Conservation (phyloP, 2,329 filamentous ascomycete species). For the Diaporthe australafricana region DNA sequence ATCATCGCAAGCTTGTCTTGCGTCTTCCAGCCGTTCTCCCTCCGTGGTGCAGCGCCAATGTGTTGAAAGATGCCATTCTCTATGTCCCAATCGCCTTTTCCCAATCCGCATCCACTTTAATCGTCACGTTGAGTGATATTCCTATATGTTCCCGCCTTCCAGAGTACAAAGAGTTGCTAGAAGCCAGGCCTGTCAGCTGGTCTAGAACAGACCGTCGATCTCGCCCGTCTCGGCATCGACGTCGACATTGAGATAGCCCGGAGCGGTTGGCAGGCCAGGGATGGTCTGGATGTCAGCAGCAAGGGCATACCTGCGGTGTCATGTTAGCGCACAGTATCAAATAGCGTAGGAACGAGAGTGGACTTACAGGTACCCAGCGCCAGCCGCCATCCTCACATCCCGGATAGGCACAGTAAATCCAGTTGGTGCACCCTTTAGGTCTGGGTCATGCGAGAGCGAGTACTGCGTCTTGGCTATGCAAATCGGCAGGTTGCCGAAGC, state of each 20-base stretch:
- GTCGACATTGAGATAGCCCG: conserved; percentile 95
- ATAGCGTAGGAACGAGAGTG: neutral
- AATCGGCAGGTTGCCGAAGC: conserved; percentile 92
- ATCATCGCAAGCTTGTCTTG: conserved; percentile 29
- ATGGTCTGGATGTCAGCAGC: conserved; percentile 99
- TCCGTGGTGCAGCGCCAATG: conserved; percentile 15
- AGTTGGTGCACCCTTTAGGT: conserved; percentile 92
- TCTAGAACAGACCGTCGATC: conserved; percentile 89
- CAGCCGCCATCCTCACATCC: conserved; percentile 93
- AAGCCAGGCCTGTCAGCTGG: neutral
- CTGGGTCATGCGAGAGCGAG: conserved; percentile 91
- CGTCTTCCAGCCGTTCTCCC: neutral
- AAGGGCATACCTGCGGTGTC: conserved; percentile 78
- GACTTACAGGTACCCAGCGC: conserved; percentile 88
- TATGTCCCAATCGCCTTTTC: conserved; percentile 17
- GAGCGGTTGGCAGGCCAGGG: conserved; percentile 92
- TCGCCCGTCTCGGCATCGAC: conserved; percentile 85
- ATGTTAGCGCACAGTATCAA: conserved; percentile 47
- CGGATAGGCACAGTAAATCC: conserved; percentile 96
- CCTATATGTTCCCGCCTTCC: neutral
- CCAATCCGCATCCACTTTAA: neutral
- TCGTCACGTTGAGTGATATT: conserved; percentile 29
- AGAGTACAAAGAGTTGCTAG: neutral
- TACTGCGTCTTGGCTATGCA: conserved; percentile 99
- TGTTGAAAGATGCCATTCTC: conserved; percentile 36